Evolutionary conservation across 257 asterid species (phyloP), one percentile per base, ranked within the genome.

Genomic region (Sherardia arvensis): DNA sequence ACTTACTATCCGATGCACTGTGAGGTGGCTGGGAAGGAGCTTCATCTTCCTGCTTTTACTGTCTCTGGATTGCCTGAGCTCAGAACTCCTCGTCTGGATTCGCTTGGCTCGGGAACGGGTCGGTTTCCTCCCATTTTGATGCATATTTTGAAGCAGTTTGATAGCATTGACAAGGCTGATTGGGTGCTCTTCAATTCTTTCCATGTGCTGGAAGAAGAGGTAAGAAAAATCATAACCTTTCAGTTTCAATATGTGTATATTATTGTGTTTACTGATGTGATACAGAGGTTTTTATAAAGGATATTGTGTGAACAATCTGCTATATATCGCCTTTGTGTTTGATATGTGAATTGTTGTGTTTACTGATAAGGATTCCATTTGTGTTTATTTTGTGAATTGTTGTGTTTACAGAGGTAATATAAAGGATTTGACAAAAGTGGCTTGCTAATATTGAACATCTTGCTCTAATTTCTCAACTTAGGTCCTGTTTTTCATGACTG

Each of bases 101-200:
- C 89, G 2, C 80, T 85, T 6, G 89, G 88, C 51, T 69, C 85
- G 65, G 55, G 65, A 59, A 64, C 68, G 1, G 87, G 84, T 21
- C 74, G 66, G 5, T 77, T 56, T 56, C 72, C 86, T 25, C 87
- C 87, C 14, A 43, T 85, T 17, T 69, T 82, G 32, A 71, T 79
- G 64, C 73, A 49, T 76, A 69, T 83, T 26, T 73, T 83, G 65
- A 69, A 68, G 1, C 82, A 80, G 25, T 85, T 82, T 56, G 77
- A 74, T 32, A 80, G 69, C 66, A 71, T 77, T 63, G 77, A 69
- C 61, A 76, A 74, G 53, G 87, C 81, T 11, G 79, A 80, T 64
- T 85, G 89, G 85, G 81, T 85, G 71, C 83, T 85, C 54, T 80
- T 85, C 76, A 83, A 80, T 73, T 85, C 89, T 69, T 82, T 82